These are phyloP conservation scores for Solanum sparsipilum DNA, from an alignment of 257 asterid species.

Conservation along the genomic window DNA sequence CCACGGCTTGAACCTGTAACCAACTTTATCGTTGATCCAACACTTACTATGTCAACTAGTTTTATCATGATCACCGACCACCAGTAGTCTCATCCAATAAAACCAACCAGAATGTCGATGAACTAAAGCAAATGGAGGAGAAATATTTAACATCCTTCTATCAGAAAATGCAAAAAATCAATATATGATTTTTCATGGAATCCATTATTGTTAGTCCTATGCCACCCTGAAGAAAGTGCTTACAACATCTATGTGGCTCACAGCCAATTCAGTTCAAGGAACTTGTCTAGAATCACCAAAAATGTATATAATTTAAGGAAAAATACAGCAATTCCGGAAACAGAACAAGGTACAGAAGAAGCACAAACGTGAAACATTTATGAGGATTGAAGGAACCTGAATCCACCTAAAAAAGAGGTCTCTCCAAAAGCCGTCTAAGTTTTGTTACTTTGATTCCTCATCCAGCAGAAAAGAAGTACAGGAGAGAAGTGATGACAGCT, in stretches of 20 bases:
- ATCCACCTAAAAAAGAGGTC: background rate
- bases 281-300: background rate
- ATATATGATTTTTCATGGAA: background rate
- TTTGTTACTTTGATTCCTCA: slow-evolving; percentile 21
- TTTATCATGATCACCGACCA: background rate
- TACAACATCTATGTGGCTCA: background rate
- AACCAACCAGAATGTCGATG: background rate
- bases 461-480: slow-evolving; percentile 63
- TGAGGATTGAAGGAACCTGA: background rate
- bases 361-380: background rate
- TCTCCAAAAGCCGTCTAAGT: background rate
- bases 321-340: background rate
- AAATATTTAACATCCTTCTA: background rate
- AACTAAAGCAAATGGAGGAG: background rate
- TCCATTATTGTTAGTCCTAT: background rate
- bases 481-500: slow-evolving; percentile 54
- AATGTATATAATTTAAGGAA: background rate
- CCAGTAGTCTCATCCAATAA: background rate
- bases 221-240: background rate
- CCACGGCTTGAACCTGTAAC: background rate
- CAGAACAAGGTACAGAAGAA: background rate
- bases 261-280: background rate
- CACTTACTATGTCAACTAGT: background rate
- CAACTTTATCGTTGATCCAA: background rate
- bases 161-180: background rate